Percentiles rank a stretch among this genome's conserved stretches.
phyloP scores from a whole-genome alignment of 2,329 filamentous ascomycete species.

The Calonectria hawksworthii region DNA sequence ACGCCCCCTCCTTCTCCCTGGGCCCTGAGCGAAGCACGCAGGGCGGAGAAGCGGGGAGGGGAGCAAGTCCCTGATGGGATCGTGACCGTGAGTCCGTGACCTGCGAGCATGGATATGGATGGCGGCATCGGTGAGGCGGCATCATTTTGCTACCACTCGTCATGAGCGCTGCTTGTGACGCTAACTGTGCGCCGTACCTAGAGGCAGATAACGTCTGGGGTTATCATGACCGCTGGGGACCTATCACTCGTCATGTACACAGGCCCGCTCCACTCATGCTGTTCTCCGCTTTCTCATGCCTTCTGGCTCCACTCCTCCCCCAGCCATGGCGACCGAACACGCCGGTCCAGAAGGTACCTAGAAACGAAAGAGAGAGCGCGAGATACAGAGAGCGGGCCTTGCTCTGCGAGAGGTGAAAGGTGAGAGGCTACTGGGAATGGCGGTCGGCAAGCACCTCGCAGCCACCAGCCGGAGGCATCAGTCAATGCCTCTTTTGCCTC shows the following conservation, averaged over 20 bases:
- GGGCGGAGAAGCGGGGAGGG: constrained; percentile 8
- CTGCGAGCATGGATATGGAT: constrained; percentile 37
- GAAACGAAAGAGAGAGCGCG: background rate
- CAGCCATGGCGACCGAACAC: constrained; percentile 2
- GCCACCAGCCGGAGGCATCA: constrained; percentile 2
- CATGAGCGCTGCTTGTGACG: constrained; percentile 23
- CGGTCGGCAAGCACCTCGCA: background rate
- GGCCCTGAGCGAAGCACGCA: background rate
- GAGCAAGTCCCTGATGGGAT: constrained; percentile 28
- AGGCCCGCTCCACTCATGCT: background rate
- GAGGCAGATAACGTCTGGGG: constrained; percentile 39
- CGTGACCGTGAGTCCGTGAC: constrained; percentile 46
- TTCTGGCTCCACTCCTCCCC: constrained; percentile 7
- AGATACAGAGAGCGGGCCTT: background rate
- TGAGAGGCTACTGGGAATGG: background rate
- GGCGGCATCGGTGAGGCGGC: constrained; percentile 44
- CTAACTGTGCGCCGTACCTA: constrained; percentile 40
- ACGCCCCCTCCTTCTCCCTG: background rate
- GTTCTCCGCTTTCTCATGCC: constrained; percentile 19
- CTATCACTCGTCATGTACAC: constrained; percentile 35
- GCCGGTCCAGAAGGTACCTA: constrained; percentile 9
- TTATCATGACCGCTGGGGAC: constrained; percentile 30
- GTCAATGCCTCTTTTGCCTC: background rate
- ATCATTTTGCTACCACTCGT: constrained; percentile 22
- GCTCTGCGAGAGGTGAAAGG: background rate